Evolutionary conservation across 495 filamentous ascomycete genomes (phyloP), one percentile per base, ranked within the genome.

Genomic region (Penicillium parvum): DNA sequence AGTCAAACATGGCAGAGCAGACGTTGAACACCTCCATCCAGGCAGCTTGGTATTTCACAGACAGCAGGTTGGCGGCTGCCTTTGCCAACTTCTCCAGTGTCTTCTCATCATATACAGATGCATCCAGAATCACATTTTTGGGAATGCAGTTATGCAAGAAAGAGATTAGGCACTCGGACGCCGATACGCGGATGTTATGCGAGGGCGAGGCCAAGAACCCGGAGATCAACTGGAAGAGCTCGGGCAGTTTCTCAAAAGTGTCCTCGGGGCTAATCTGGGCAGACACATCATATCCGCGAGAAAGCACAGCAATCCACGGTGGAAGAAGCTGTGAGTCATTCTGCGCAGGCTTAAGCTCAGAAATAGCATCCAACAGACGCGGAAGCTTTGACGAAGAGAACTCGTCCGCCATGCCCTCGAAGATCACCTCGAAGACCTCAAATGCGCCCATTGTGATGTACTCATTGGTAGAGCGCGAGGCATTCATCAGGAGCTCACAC

Each of bases 11-110:
- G 20, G 85, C 84, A n/a, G 79, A 81, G 37, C 94, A 74, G 7
- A 97, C 84, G 51, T 84, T 88, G 68, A 97, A 96, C 7, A 94
- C 86, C 58, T 97, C 91, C 68, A 84, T 81, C 94, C 92, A 98
- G 1, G 94, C 92, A 12, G 82, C 78, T 60, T 97, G 92, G 58
- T 88, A 97, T 55, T 90, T 91, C 9, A 96, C 80, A 37, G 79
- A 89, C 11, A 98, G 72, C 18, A 97, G 76, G 37, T 81, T 77
- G 25, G 75, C 77, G 0, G 83, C 79, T 2, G 73, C 71, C 48
- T 76, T 77, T 3, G 83, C 82, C 19, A 98, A 55, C 49, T 85
- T 84, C 55, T 85, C 81, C 8, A 98, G 68, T 0, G 83, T 73
- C 64, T 87, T 89, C 61, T 96, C 90, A 50, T 96, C 90, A 55